Evolutionary conservation across 768 basidiomycete species (phyloP).

Genomic region (Mrakia gelida): DNA sequence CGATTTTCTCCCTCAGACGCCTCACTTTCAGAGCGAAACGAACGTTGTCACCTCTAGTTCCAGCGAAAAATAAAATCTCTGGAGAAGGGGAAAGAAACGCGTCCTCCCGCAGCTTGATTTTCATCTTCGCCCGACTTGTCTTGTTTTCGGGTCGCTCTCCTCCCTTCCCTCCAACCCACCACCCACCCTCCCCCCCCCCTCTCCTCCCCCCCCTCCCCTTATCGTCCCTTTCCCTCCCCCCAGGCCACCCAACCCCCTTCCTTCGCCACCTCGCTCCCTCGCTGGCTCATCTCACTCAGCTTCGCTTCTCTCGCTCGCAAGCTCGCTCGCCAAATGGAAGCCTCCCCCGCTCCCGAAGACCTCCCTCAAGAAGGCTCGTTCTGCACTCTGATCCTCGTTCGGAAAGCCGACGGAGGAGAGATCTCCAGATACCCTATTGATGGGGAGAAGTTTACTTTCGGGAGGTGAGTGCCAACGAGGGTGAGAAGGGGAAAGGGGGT

Average conservation of each 20-base stretch:
- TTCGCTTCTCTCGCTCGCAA: not conserved
- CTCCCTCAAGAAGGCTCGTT: constrained; percentile 23
- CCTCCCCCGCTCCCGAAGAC: constrained; percentile 17
- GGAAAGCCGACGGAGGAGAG: constrained; percentile 31
- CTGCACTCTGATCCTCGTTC: constrained; percentile 29
- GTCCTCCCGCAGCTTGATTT: too few species aligned
- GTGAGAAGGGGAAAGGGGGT: not conserved
- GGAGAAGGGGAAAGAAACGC: too few species aligned
- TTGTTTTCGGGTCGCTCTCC: too few species aligned
- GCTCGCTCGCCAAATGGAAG: not conserved
- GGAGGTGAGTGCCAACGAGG: constrained; percentile 21
- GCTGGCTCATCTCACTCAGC: not conserved
- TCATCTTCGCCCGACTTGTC: too few species aligned
- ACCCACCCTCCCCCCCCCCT: too few species aligned
- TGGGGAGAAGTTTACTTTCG: constrained; percentile 28
- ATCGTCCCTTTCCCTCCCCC: not conserved
- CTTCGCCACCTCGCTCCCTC: not conserved
- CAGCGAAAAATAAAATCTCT: too few species aligned
- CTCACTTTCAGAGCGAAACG: too few species aligned
- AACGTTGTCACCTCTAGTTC: too few species aligned
- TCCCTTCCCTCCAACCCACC: too few species aligned
- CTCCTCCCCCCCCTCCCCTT: too few species aligned
- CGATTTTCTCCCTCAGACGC: too few species aligned
- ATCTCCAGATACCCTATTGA: constrained; percentile 30
- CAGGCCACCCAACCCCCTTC: not conserved